These are phyloP conservation scores for Butyriboletus loyo DNA, from an alignment of 768 basidiomycete species.

Conservation along the genomic window DNA sequence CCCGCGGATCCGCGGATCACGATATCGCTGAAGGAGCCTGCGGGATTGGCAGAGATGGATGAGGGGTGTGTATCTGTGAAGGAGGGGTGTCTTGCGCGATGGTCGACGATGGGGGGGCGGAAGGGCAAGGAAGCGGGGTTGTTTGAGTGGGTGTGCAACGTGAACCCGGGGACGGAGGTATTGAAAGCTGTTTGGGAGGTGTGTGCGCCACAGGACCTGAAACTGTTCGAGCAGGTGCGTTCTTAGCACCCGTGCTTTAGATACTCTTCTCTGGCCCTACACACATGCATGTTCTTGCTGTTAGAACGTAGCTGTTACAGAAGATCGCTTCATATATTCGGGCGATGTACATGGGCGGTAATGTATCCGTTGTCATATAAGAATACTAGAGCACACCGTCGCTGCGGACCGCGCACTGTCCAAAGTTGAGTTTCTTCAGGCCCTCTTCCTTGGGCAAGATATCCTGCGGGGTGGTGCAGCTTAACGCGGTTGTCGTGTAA, in stretches of 20 bases:
- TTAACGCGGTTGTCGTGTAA: not conserved
- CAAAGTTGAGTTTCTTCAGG: slow-evolving; percentile 54
- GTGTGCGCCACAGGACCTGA: slow-evolving; percentile 21
- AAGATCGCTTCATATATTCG: not conserved
- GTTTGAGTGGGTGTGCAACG: slow-evolving; percentile 31
- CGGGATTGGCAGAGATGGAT: slow-evolving; percentile 19
- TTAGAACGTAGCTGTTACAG: not conserved
- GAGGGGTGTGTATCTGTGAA: slow-evolving; percentile 10
- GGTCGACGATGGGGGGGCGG: slow-evolving; percentile 17
- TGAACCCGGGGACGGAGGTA: slow-evolving; percentile 22
- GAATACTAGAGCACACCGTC: slow-evolving; percentile 53
- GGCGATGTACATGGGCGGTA: not conserved
- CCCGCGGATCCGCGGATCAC: slow-evolving; percentile 27
- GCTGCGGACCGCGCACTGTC: slow-evolving; percentile 64
- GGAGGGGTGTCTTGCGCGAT: slow-evolving; percentile 15
- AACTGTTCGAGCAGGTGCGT: slow-evolving; percentile 9
- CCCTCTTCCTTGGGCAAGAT: slow-evolving; percentile 66
- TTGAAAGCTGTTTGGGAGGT: slow-evolving; percentile 32
- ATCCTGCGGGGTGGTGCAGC: slow-evolving; percentile 39
- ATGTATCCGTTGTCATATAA: no score
- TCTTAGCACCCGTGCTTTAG: not conserved
- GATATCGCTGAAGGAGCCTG: slow-evolving; percentile 26
- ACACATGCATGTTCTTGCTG: not conserved
- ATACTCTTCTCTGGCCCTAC: no score
- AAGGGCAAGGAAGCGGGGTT: slow-evolving; percentile 21